These are phyloP conservation scores for Trichoderma lentiforme DNA, from an alignment of 2,329 filamentous ascomycete genomes.

Conservation along the genomic window DNA sequence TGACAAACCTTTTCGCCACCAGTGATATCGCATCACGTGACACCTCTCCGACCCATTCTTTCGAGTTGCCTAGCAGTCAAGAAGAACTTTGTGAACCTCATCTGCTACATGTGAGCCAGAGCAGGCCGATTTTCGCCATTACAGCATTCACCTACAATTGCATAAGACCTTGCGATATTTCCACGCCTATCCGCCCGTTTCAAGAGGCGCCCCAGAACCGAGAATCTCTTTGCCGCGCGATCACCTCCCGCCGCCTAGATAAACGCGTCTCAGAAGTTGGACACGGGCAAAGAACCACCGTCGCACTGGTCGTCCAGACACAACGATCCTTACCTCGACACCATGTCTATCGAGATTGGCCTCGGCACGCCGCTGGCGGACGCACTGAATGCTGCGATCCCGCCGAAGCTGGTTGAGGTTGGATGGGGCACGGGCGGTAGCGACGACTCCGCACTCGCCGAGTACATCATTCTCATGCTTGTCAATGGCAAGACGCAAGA, in stretches of 20 bases:
- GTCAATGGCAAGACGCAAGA: slow-evolving; percentile 91
- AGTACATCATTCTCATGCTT: slow-evolving; percentile 97
- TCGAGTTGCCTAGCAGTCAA: slow-evolving; percentile 22
- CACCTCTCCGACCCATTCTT: slow-evolving; percentile 27
- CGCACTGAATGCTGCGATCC: slow-evolving; percentile 76
- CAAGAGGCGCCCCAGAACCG: not conserved
- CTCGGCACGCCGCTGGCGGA: slow-evolving; percentile 80
- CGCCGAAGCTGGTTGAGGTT: slow-evolving; percentile 87
- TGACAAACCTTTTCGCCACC: slow-evolving; percentile 14
- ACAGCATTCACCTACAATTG: not conserved
- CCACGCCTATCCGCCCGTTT: not conserved
- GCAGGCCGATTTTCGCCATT: slow-evolving; percentile 1
- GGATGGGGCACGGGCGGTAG: slow-evolving; percentile 81
- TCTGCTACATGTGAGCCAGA: slow-evolving; percentile 9
- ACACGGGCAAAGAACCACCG: not conserved
- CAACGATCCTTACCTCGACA: slow-evolving; percentile 26
- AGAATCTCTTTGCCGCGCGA: not conserved
- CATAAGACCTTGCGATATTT: not conserved
- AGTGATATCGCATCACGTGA: slow-evolving; percentile 28
- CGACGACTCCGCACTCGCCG: slow-evolving; percentile 79
- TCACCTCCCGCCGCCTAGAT: not conserved
- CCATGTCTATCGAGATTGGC: slow-evolving; percentile 74
- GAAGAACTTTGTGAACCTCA: slow-evolving; percentile 26
- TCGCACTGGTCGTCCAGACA: slow-evolving; percentile 6
- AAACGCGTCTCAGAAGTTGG: slow-evolving; percentile 15